Percentiles rank a stretch among this genome's conserved stretches.
Evolutionary conservation across 768 basidiomycete genomes (phyloP).

Genomic region (Cystobasidium ongulense): DNA sequence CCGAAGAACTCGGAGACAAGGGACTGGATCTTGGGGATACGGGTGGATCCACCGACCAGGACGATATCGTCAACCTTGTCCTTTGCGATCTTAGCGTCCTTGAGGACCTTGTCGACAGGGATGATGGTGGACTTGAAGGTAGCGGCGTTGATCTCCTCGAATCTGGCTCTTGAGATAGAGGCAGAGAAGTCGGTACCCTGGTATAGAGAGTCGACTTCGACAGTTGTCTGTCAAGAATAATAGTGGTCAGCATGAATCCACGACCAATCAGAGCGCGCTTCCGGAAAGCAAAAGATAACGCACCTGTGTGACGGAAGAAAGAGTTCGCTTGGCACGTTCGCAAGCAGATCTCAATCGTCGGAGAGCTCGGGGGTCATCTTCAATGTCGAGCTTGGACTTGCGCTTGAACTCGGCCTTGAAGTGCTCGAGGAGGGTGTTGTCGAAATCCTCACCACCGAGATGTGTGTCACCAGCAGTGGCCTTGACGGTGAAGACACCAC

Average conservation of each 20-base stretch:
- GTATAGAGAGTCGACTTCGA: slow-evolving; percentile 98
- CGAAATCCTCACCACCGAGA: slow-evolving; percentile 99
- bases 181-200: slow-evolving; percentile 96
- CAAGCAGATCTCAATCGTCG: slow-evolving; percentile 92
- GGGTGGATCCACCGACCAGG: slow-evolving; percentile 98
- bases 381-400: slow-evolving; percentile 94
- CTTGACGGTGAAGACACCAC: slow-evolving; percentile 98
- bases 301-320: slow-evolving; percentile 86
- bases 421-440: slow-evolving; percentile 93
- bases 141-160: slow-evolving; percentile 95
- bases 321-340: slow-evolving; percentile 98
- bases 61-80: slow-evolving; percentile 88
- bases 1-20: slow-evolving; percentile 98
- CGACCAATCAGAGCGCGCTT: neutral
- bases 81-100: slow-evolving; percentile 88
- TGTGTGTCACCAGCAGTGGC: slow-evolving; percentile 99
- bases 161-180: slow-evolving; percentile 97
- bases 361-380: slow-evolving; percentile 91
- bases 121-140: slow-evolving; percentile 96
- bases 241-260: neutral
- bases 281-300: neutral
- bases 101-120: slow-evolving; percentile 96
- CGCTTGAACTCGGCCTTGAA: slow-evolving; percentile 99
- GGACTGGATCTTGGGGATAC: slow-evolving; percentile 98
- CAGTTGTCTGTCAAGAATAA: slow-evolving; percentile 57